Base-by-base conservation (phyloP, 2,329 filamentous ascomycete species). In the Neofusicoccum umdonicola region DNA sequence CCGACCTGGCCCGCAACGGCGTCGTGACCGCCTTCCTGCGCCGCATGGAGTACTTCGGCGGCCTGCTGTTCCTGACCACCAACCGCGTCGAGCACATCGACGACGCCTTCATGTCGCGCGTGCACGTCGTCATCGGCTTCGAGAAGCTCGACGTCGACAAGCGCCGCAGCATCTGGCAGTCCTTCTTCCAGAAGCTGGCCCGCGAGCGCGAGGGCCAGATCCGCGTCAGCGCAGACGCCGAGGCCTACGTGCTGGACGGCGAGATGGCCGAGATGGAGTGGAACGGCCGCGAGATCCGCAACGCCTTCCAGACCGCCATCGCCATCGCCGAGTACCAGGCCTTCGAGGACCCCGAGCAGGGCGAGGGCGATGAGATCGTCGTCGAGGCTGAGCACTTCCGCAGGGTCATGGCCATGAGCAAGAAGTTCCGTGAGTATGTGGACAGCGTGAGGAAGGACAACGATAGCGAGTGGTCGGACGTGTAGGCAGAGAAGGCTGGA, bases 1-100 rank as follows among this genome's bases (percentile, higher is more conserved):
- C 76, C 42, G 80, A 85, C 68, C 77, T 84, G n/a, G 74, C 75
- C 45, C 77, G 82, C n/a, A 85, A 85, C 69, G 82, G 80, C 58
- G 74, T 85, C 3, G 68, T 70, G 1, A 69, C 68, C 69, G 70
- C 50, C 1, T 64, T 64, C 39, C 45, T 64, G 5, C 51, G 62
- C 15, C 19, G 27, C 2, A 35, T 64, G 27, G 62, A 64, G 22
- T 64, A 58, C 31, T 58, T 56, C 17, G 31, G 64, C 11, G 73
- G 74, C 50, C 71, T 72, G 45, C 69, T 77, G 62, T 75, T 76
- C 51, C 69, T 77, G 8, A 77, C 74, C 7, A 76, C 72, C 1
- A 76, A 75, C 39, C 72, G 74, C 19, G 67, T 76, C 1, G 69
- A 71, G 15, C 72, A 69, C 6, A 73, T 76, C 48, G 74, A 64